Conservation (phyloP, 208 protist species). For the Leishmania amazonensis region DNA sequence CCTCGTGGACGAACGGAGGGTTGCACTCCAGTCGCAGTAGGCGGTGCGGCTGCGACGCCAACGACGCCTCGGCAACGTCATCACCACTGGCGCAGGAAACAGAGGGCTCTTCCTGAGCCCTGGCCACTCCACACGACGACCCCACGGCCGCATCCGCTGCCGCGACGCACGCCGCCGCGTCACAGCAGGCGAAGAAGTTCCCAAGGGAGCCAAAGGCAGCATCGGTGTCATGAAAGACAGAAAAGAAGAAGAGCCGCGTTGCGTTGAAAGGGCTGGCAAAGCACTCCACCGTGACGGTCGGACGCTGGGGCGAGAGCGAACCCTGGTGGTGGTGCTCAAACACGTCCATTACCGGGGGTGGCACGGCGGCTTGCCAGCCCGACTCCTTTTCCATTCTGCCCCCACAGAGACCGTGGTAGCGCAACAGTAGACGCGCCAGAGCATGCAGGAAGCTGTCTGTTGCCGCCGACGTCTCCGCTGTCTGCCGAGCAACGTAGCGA, state of each 20-base stretch:
- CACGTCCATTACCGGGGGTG: conserved; percentile 28
- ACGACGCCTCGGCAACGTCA: background rate
- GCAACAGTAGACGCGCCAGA: conserved; percentile 37
- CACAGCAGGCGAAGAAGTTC: conserved; percentile 39
- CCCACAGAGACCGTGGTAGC: conserved; percentile 39
- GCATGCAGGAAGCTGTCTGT: conserved; percentile 18
- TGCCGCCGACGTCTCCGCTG: background rate
- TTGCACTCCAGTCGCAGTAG: conserved; percentile 39
- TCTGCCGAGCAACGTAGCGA: background rate
- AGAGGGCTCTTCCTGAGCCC: background rate
- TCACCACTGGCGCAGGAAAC: background rate
- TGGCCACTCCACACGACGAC: background rate
- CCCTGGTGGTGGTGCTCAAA: conserved; percentile 18
- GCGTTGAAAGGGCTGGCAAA: conserved; percentile 57
- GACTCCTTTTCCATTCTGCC: conserved; percentile 35
- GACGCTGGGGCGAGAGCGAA: background rate
- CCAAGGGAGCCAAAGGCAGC: conserved; percentile 44
- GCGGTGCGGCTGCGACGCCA: background rate
- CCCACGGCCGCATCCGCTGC: background rate
- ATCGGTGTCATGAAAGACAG: conserved; percentile 44
- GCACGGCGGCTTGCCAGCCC: conserved; percentile 44
- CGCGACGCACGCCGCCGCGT: conserved; percentile 13
- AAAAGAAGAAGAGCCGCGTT: conserved; percentile 39
- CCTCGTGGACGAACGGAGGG: conserved; percentile 47
- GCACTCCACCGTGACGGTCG: conserved; percentile 31